These are phyloP conservation scores for Termitomyces sp. DNA, from an alignment of 768 basidiomycete species.

Conservation along the genomic window DNA sequence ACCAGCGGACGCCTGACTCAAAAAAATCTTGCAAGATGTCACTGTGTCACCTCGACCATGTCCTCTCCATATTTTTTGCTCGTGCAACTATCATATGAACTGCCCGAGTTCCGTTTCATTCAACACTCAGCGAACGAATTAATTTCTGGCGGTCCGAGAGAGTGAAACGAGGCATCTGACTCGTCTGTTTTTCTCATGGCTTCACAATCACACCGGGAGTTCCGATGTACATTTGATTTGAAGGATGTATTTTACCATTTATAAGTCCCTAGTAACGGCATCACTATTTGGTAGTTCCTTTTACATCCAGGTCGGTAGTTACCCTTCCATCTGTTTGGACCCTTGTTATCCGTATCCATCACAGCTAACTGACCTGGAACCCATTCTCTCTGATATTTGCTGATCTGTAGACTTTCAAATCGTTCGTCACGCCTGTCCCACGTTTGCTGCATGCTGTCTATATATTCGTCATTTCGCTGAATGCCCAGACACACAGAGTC, in stretches of 20 bases:
- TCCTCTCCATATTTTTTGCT: neutral
- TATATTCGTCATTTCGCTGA: conserved; percentile 8
- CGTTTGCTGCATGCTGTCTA: conserved; percentile 11
- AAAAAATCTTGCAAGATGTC: neutral
- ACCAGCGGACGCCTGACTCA: neutral
- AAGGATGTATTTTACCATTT: neutral
- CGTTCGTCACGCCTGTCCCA: conserved; percentile 6
- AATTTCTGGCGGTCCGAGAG: neutral
- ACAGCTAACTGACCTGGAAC: neutral
- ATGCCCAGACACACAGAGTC: neutral
- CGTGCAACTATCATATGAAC: neutral
- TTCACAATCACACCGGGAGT: conserved; percentile 8
- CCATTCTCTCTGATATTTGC: neutral
- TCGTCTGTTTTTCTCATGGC: conserved; percentile 5
- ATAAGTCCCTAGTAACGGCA: conserved; percentile 2
- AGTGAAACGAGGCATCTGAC: conserved; percentile 6
- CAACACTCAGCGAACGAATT: neutral
- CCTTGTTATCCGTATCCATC: neutral
- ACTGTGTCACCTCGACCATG: neutral
- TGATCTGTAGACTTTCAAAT: conserved; percentile 6
- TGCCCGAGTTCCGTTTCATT: neutral
- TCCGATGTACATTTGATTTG: neutral
- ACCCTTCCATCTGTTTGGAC: neutral
- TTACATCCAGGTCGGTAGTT: neutral
- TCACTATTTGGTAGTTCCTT: neutral